Percentiles rank a stretch among this genome's conserved stretches.
Conservation (phyloP, 116 monocot species). For the Dioscorea cayenensis region DNA sequence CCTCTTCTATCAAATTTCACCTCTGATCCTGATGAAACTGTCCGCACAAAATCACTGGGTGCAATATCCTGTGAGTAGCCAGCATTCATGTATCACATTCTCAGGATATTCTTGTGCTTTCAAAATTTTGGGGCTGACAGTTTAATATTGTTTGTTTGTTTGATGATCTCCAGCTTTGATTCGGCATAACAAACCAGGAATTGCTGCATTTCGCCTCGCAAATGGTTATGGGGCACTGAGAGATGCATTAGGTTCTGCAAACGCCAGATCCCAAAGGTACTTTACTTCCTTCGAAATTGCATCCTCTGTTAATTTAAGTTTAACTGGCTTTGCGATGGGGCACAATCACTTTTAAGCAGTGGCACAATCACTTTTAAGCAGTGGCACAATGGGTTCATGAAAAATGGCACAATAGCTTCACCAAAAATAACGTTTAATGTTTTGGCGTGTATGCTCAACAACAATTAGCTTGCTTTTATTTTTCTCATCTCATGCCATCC, state of each 20-base stretch:
- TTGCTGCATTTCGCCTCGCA: constrained; percentile 68
- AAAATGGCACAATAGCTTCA: not conserved
- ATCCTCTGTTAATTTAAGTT: no score
- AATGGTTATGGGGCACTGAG: constrained; percentile 79
- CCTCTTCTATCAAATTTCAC: constrained; percentile 67
- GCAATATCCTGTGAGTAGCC: constrained; percentile 79
- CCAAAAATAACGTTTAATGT: not conserved
- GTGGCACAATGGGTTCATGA: not conserved
- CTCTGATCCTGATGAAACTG: constrained; percentile 61
- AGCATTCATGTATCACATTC: not conserved
- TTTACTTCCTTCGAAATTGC: not conserved
- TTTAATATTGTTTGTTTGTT: no score
- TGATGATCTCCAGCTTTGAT: constrained; percentile 49
- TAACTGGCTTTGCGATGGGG: no score
- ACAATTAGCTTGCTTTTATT: not conserved
- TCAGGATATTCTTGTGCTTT: no score
- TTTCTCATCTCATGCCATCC: not conserved
- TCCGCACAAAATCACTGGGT: constrained; percentile 84
- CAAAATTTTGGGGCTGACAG: no score
- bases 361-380: no score
- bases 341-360: no score
- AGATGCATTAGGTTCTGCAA: constrained; percentile 74
- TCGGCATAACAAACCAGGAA: constrained; percentile 65
- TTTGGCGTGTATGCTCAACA: no score
- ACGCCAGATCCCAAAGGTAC: constrained; percentile 71